These are phyloP conservation scores for Emmonsia crescens DNA, from an alignment of 2,329 filamentous ascomycete genomes.

Conservation along the genomic window DNA sequence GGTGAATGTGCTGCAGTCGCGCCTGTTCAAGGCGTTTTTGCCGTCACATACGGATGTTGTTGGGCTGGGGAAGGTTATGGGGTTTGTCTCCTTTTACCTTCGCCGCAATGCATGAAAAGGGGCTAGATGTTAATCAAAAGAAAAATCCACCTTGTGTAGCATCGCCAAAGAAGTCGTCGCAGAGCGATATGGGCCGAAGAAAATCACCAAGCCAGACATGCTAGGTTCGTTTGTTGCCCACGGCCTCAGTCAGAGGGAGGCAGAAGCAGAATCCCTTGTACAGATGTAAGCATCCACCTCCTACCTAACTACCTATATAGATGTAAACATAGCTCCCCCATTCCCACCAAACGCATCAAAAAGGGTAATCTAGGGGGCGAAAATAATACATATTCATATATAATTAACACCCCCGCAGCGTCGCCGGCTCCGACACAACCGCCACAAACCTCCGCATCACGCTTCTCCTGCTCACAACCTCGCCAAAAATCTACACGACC, in stretches of 20 bases:
- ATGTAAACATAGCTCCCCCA: too few relatives aligned
- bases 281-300: slow-evolving; percentile 1
- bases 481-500: slow-evolving; percentile 9
- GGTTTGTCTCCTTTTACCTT: slow-evolving; percentile 9
- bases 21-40: slow-evolving; percentile 9
- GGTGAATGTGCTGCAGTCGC: slow-evolving; percentile 13
- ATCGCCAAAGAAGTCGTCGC: slow-evolving; percentile 13
- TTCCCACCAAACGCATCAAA: too few relatives aligned
- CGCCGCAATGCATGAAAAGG: not conserved
- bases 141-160: not conserved
- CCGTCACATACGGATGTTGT: slow-evolving; percentile 15
- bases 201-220: slow-evolving; percentile 18
- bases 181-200: slow-evolving; percentile 14
- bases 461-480: slow-evolving; percentile 11
- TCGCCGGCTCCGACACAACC: slow-evolving; percentile 16
- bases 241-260: slow-evolving; percentile 14
- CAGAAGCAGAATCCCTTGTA: slow-evolving; percentile 4
- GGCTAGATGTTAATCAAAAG: not conserved
- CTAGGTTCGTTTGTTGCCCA: slow-evolving; percentile 21
- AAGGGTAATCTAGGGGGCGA: too few relatives aligned
- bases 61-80: slow-evolving; percentile 18
- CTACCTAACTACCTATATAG: not conserved
- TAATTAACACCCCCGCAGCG: slow-evolving; percentile 3
- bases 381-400: not conserved
- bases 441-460: slow-evolving; percentile 11